Base-by-base conservation (phyloP, 352 stramenopile species). In the Aphanomyces invadans region DNA sequence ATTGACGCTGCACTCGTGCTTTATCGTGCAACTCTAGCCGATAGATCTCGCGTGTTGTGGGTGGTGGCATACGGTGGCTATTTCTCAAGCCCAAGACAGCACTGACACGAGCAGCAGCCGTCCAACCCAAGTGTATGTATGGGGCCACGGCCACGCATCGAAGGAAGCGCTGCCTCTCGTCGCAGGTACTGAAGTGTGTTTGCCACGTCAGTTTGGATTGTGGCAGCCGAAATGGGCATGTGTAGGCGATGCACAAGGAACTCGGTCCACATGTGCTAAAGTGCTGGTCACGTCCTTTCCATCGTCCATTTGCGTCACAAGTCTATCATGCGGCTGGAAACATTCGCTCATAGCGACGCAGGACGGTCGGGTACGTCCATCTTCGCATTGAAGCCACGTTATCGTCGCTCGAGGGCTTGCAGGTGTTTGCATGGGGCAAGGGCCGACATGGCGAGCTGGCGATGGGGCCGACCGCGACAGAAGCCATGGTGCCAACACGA, bases 301-400 rank as follows among this genome's bases (percentile, higher is more conserved):
- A 60, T 31, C 15, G 0, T 38, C 46, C 5, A 65, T 84, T 15
- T 65, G 71, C 21, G 75, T 90, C 46, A n/a, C 68, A 28, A 88
- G 79, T 44, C 56, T 94, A 44, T 74, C 85, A 0, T 91, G 85
- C 69, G 83, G 85, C 4, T 94, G 85, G 85, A 94, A 94, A 33
- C 85, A 94, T 69, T 88, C 79, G 10, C 71, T 94, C 49, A 51
- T 94, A 0, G 72, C 71, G 5, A 79, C 80, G 15, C 63, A 57
- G 46, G 70, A 76, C 33, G 78, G 80, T 0, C 63, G 31, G 17
- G 53, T 62, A 48, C 53, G 21, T 25, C 3, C 21, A 42, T n/a
- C n/a, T n/a, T n/a, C n/a, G n/a, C n/a, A n/a, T n/a, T n/a, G n/a
- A n/a, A n/a, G n/a, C n/a, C n/a, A n/a, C n/a, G n/a, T n/a, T n/a